Conservation (phyloP, 2,329 filamentous ascomycete genomes). For the Corniculantispora saksenae region DNA sequence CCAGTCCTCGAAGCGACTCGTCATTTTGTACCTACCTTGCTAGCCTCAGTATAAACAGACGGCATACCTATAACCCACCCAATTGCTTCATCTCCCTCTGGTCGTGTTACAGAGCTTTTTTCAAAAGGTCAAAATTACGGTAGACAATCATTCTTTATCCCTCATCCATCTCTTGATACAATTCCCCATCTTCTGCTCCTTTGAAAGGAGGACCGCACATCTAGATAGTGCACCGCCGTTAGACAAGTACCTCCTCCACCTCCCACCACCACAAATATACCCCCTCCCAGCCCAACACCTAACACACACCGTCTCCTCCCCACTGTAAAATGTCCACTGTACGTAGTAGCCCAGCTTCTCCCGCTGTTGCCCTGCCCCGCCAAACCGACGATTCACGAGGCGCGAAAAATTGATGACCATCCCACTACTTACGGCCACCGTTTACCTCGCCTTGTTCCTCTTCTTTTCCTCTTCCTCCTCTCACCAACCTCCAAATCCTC, state of each 20-base stretch:
- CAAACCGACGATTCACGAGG: conserved; percentile 40
- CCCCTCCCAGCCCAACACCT: not conserved
- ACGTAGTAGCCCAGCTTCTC: not conserved
- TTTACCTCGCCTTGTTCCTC: conserved; percentile 24
- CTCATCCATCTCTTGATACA: no score
- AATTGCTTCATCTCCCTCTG: no score
- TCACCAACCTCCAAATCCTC: conserved; percentile 15
- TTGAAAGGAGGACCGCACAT: no score
- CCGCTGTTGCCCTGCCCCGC: conserved; percentile 31
- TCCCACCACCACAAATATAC: not conserved
- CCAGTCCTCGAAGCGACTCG: not conserved
- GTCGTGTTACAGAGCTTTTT: no score
- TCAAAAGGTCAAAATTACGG: no score
- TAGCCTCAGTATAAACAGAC: no score
- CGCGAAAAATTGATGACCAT: conserved; percentile 44
- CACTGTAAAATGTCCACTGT: not conserved
- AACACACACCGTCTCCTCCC: not conserved
- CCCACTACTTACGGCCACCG: conserved; percentile 22
- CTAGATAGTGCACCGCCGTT: conserved; percentile 4
- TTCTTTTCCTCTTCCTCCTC: conserved; percentile 11
- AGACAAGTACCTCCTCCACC: not conserved
- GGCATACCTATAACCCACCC: no score
- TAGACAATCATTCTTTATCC: no score
- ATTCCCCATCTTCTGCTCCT: no score
- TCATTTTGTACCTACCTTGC: not conserved